Evolutionary conservation across 176 grass and related monocot species (phyloP), one percentile per base, ranked within the genome.

Genomic region (Phragmites australis): DNA sequence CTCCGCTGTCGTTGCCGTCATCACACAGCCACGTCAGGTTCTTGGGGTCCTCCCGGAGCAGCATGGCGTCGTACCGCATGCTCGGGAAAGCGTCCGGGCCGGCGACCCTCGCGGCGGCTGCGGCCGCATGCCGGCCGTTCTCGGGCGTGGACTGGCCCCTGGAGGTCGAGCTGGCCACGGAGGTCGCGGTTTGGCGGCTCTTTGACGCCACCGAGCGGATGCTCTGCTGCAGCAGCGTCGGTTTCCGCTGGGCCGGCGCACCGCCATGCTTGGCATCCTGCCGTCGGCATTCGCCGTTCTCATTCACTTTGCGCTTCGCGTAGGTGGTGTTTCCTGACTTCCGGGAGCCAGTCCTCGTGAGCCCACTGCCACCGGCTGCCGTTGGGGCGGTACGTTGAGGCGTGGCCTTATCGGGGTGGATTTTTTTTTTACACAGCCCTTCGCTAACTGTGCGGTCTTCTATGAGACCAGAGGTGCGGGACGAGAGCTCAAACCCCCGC

Each of bases 1-100:
- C 53, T 12, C 27, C 19, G 9, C 60, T 8, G 9, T 2, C 31
- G 1, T 50, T 64, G 19, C 15, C 60, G 7, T 75, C 63, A 0
- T 43, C 66, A 37, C 66, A 59, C 61, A 89, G 69, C 87, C 87
- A 89, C 45, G 76, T 85, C 10, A 89, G 77, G 81, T 89, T 84
- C 52, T 17, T 75, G 43, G 87, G 82, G 25, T 89, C 87, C 70
- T 89, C 87, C 56, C 55, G 82, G 26, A 89, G 87, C 76, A 89
- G 76, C 82, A 85, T 89, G 41, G 81, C 59, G 65, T 89, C 82
- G 71, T 89, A 89, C 21, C 87, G 69, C 34, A 51, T 42, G 76
- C 82, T 89, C 57, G 65, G 78, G 70, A 85, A 82, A 72, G 79
- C 77, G 31, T 89, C 83, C 56, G 52, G 9, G 49, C 0, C 30